Evolutionary conservation across 306 rosid genomes (phyloP), one percentile per base, ranked within the genome.

Genomic region (Ziziphus jujuba): DNA sequence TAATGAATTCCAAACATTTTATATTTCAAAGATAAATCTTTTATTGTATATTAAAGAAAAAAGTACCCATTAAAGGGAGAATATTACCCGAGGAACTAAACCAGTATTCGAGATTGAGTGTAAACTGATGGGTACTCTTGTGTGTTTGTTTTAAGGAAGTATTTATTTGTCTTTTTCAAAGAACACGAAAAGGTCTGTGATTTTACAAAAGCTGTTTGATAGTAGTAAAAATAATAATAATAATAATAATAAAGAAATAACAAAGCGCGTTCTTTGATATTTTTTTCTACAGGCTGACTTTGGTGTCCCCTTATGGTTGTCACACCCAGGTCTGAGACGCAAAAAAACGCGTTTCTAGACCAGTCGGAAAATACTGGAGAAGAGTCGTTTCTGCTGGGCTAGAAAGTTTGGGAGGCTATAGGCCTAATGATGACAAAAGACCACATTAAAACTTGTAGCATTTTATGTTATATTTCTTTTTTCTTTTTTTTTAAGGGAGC

Each of bases 261-360:
- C 7, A 40, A 49, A 55, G 17, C 60, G 40, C 59, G 34, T 53
- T 43, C 4, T 15, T 13, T 7, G 34, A 1, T 0, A 1, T n/a
- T 14, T 7, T 20, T 20, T 5, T 43, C 10, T 35, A 22, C 71
- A 79, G 84, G 77, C 25, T 79, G 73, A 60, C 40, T 38, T 28
- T 54, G 0, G 70, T 8, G 25, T 66, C 84, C 11, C 84, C 84
- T 0, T 79, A 70, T 50, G 21, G 20, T 1, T 52, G 74, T 70
- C 9, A 28, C 10, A 10, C 63, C 64, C 50, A 44, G 62, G 36
- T 28, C 33, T 28, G 33, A 28, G 33, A 4, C 33, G 61, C 35
- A 53, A 56, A 10, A 34, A 17, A 3, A 48, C 75, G 71, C 72
- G 75, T 56, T 69, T 31, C 52, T 23, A 11, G 9, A 23, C 9